A percentile compares a stretch with the other conserved stretches of the same genome.
These are phyloP conservation scores for Globisporangium ultimum DNA, from an alignment of 352 stramenopile species.

Conservation along the genomic window DNA sequence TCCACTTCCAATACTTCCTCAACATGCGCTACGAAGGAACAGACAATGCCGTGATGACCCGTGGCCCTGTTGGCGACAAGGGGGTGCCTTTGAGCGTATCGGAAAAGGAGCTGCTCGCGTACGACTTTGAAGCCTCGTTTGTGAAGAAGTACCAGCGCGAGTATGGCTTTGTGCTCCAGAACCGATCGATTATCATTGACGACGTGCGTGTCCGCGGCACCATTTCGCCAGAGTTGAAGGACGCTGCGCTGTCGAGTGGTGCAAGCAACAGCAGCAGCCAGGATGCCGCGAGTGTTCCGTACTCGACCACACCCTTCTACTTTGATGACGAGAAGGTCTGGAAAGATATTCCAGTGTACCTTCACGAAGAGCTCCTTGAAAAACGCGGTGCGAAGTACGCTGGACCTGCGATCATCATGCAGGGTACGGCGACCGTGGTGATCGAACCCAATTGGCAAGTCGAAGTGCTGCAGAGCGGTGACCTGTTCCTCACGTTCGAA, in stretches of 20 bases:
- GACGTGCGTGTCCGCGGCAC: constrained; percentile 97
- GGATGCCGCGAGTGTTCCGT: constrained; percentile 26
- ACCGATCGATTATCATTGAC: constrained; percentile 93
- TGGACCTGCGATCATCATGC: constrained; percentile 97
- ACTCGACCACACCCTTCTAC: constrained; percentile 76
- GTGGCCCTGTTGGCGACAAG: constrained; percentile 49
- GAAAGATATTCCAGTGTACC: constrained; percentile 90
- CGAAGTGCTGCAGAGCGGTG: constrained; percentile 91
- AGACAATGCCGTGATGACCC: constrained; percentile 97
- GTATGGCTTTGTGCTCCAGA: constrained; percentile 97
- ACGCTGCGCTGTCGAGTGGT: constrained; percentile 13
- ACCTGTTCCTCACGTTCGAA: constrained; percentile 90
- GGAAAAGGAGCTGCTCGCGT: constrained; percentile 41
- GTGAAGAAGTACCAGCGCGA: constrained; percentile 93
- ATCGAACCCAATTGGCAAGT: constrained; percentile 95
- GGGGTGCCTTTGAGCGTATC: constrained; percentile 24
- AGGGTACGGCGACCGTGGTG: constrained; percentile 97
- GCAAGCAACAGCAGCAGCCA: not conserved
- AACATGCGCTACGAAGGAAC: constrained; percentile 99
- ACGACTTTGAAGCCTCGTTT: constrained; percentile 89
- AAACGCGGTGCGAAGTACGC: constrained; percentile 51
- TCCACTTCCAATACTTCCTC: constrained; percentile 94
- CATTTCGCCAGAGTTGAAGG: constrained; percentile 74
- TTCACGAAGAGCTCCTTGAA: constrained; percentile 89
- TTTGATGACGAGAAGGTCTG: constrained; percentile 76